Evolutionary conservation across 1,284 basidiomycete species (phyloP), one percentile per base, ranked within the genome.

Genomic region (Baeospora myosura): DNA sequence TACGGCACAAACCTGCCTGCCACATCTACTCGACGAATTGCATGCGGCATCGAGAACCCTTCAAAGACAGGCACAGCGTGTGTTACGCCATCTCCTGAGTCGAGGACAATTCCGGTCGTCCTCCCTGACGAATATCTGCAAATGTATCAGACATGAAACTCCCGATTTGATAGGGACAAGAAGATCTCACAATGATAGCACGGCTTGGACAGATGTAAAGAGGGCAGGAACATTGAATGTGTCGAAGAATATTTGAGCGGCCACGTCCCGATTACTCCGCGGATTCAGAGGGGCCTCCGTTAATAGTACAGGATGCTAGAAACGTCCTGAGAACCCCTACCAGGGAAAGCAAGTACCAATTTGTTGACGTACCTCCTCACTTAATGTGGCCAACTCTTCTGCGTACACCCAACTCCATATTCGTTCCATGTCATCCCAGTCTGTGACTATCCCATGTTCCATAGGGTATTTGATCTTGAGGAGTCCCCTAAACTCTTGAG

Each of bases 361-460:
- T 93, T 66, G 90, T 94, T 63, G 44, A 40, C 77, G 45, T 50
- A 93, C 93, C 79, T 98, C 94, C 70, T 98, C 94, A 56, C 89
- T 92, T 53, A 96, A 66, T 5, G 93, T 96, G 25, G 89, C 88
- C 38, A 98, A 71, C 53, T 96, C 94, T 59, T 96, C 92, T 14
- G 87, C 83, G 60, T 97, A 98, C 34, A 97, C 88, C 83, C 91
- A 94, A 51, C 77, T 87, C 93, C 93, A 97, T 75, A 97, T 95
- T 43, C 88, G 79, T 63, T 97, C 93, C 93, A 97, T 97, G 58
- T 97, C 93, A 59, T 97, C 93, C 93, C 93, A 97, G 67, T 97
- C 90, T 21, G 88, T 90, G 4, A 93, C 88, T 45, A 93, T 87
- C 14, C 90, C 90, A 62, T 93, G 89, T 59, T 82, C 78, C 56